Base-by-base conservation (phyloP, 1,139 yeast species). In the Debaryomyces sp. region DNA sequence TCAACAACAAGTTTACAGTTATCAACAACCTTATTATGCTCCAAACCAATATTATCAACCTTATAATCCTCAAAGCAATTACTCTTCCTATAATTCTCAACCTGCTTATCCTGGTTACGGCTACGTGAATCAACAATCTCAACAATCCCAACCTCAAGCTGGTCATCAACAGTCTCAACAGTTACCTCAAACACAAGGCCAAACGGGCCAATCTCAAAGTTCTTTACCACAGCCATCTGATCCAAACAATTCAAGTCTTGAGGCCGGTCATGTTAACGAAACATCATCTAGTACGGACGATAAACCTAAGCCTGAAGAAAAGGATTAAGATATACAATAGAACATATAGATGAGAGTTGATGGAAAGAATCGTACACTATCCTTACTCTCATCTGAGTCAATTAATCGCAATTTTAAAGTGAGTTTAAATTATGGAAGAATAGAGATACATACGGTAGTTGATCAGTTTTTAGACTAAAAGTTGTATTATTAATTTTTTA, bases 1-100 rank as follows among this genome's bases (percentile, higher is more conserved):
- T 27, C 50, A 44, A 21, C 56, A 46, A 43, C 49, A 49, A 33
- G 43, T 51, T 36, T 51, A 60, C 48, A 60, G 62, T 23, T 62
- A 61, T 51, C 61, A 55, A 47, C 66, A 61, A 50, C 66, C 63
- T 12, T 59, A 60, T 40, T 62, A 61, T 49, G 54, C 60, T 43
- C 56, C 65, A 42, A 58, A 56, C 46, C 67, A 60, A 52, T 60
- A 60, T 46, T 63, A 62, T 43, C 59, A 56, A 29, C 57, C 62
- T 26, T 59, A 60, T 51, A 59, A 60, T 50, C 64, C 61, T 6
- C 54, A 50, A 35, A 50, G 55, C 35, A 58, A 49, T 50, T 60
- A 60, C 48, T 60, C 66, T 33, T 54, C 61, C 17, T 62, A 63
- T 47, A 53, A 54, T 21, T 48, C 55, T 7, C 67, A 61, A 48